Conservation (phyloP, 768 basidiomycete genomes). For the Amanita jacksonii region DNA sequence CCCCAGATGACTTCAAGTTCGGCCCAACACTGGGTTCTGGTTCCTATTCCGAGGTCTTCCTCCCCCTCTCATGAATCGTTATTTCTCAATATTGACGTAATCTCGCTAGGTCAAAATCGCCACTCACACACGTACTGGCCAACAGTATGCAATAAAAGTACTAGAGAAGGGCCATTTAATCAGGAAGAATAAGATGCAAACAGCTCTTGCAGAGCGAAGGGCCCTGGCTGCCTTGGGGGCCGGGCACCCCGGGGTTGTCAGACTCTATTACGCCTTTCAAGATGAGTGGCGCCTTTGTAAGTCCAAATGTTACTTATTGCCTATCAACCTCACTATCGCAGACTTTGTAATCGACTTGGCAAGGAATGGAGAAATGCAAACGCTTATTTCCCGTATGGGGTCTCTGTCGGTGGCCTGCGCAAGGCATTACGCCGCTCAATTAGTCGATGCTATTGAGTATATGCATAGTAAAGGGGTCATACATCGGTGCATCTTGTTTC, state of each 20-base stretch:
- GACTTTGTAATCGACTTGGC: conserved; percentile 77
- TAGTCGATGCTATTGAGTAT: conserved; percentile 80
- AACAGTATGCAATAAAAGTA: conserved; percentile 35
- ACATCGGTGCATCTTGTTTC: conserved; percentile 47
- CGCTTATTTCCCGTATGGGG: conserved; percentile 65
- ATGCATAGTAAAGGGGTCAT: conserved; percentile 89
- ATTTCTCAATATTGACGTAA: neutral
- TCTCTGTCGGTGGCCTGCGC: conserved; percentile 74
- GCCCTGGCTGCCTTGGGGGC: conserved; percentile 65
- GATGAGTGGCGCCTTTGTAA: conserved; percentile 77
- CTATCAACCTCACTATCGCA: conserved; percentile 18
- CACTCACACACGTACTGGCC: conserved; percentile 42
- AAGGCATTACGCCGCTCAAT: conserved; percentile 81
- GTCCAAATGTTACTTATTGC: conserved; percentile 16
- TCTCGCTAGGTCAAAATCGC: conserved; percentile 46
- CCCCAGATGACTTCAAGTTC: conserved; percentile 62
- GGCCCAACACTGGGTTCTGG: conserved; percentile 72
- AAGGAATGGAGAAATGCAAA: conserved; percentile 69
- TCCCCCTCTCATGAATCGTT: neutral
- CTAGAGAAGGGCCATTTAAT: conserved; percentile 79
- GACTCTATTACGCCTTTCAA: conserved; percentile 77
- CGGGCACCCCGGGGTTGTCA: conserved; percentile 75
- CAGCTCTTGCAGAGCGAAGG: conserved; percentile 74
- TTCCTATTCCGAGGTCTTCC: conserved; percentile 69
- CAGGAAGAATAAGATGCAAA: conserved; percentile 67